phyloP scores from a whole-genome alignment of 495 filamentous ascomycete species.

The Podospora sp. region DNA sequence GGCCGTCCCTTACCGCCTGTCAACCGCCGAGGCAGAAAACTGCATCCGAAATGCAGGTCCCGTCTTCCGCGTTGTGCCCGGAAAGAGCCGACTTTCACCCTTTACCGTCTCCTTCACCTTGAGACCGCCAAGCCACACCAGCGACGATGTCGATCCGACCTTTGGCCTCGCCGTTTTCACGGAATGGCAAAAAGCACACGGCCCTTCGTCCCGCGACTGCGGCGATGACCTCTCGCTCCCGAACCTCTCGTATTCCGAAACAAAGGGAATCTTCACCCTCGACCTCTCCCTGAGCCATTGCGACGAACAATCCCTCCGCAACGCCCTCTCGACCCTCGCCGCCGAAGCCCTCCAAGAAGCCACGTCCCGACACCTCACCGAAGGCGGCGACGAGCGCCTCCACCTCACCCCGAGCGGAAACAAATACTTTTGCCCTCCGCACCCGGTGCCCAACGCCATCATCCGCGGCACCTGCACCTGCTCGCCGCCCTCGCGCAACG shows the following conservation, averaged over 20 bases:
- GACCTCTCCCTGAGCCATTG: neutral
- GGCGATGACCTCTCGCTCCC: neutral
- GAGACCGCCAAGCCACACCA: neutral
- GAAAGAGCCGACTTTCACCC: neutral
- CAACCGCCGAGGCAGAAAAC: neutral
- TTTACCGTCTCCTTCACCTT: constrained; percentile 1
- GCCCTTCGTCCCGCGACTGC: neutral
- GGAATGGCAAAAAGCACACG: neutral
- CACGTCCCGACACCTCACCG: constrained; percentile 1
- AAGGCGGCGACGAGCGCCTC: constrained; percentile 12
- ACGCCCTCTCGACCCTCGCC: neutral
- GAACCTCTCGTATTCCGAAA: neutral
- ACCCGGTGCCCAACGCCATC: constrained; percentile 5
- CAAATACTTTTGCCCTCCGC: constrained; percentile 10
- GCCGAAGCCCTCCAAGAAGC: constrained; percentile 8
- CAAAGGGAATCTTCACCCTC: constrained; percentile 2
- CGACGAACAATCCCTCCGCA: neutral
- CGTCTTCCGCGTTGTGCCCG: neutral
- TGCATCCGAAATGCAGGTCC: constrained; percentile 7
- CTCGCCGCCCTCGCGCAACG: constrained; percentile 8
- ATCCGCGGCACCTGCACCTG: constrained; percentile 13
- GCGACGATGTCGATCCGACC: neutral
- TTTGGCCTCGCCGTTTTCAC: constrained; percentile 1
- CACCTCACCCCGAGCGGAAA: neutral
- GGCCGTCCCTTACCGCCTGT: neutral